A percentile compares a stretch with the other conserved stretches of the same genome.
Conservation (phyloP, 192 early-diverging fungal species). For the Glomus cerebriforme region DNA sequence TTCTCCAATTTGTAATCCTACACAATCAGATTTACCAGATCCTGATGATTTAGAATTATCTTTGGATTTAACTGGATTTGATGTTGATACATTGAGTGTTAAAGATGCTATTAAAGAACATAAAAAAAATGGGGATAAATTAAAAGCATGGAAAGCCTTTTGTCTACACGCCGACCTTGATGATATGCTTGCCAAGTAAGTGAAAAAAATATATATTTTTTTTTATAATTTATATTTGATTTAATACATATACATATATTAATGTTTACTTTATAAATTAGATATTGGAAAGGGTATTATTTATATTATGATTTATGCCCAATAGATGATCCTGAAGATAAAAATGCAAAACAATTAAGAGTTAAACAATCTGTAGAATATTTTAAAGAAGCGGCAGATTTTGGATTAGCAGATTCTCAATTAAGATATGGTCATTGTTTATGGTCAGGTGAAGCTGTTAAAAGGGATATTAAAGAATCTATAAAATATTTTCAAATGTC, state of each 20-base stretch:
- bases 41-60: neutral
- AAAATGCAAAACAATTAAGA: neutral
- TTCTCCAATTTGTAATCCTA: neutral
- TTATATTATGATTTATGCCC: slow-evolving; percentile 21
- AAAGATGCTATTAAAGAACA: slow-evolving; percentile 11
- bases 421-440: slow-evolving; percentile 33
- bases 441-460: slow-evolving; percentile 23
- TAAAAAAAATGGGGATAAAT: neutral
- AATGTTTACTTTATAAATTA: neutral
- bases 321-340: neutral
- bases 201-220: neutral
- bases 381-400: slow-evolving; percentile 29
- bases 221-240: too few relatives aligned
- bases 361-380: slow-evolving; percentile 14
- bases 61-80: neutral
- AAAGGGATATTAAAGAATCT: slow-evolving; percentile 9
- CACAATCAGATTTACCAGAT: neutral
- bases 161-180: neutral
- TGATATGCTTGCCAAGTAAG: slow-evolving; percentile 18
- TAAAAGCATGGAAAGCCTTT: slow-evolving; percentile 6
- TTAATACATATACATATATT: neutral
- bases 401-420: slow-evolving; percentile 28
- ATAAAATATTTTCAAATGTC: slow-evolving; percentile 26
- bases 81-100: neutral
- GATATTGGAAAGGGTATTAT: slow-evolving; percentile 33